phyloP scores from a whole-genome alignment of 495 filamentous ascomycete genomes.

The Daldinia bambusicola region DNA sequence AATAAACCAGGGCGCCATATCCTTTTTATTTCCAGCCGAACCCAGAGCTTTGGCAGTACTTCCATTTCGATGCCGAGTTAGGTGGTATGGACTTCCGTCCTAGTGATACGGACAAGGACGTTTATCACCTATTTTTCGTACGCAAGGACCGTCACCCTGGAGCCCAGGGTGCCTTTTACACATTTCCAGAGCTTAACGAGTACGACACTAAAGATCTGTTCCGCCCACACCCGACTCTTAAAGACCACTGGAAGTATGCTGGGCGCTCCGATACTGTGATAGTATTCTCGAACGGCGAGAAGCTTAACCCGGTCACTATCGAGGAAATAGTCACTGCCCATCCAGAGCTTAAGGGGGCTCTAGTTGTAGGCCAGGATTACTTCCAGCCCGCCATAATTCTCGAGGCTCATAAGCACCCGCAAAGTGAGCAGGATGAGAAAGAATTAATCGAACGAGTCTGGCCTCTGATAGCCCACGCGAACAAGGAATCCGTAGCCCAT shows the following conservation, averaged over 20 bases:
- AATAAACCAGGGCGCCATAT: slow-evolving; percentile 39
- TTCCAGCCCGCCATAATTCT: slow-evolving; percentile 65
- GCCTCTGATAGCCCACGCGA: slow-evolving; percentile 55
- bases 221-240: slow-evolving; percentile 58
- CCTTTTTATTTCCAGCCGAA: slow-evolving; percentile 50
- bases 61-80: slow-evolving; percentile 59
- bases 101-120: slow-evolving; percentile 52
- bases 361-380: slow-evolving; percentile 61
- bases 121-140: slow-evolving; percentile 63
- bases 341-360: slow-evolving; percentile 56
- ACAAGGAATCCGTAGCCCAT: slow-evolving; percentile 59
- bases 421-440: slow-evolving; percentile 42
- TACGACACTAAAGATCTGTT: slow-evolving; percentile 68
- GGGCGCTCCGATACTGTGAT: slow-evolving; percentile 70
- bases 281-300: slow-evolving; percentile 72
- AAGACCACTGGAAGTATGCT: slow-evolving; percentile 60
- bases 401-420: slow-evolving; percentile 53
- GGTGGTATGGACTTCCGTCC: slow-evolving; percentile 57
- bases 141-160: slow-evolving; percentile 49
- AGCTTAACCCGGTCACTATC: slow-evolving; percentile 66
- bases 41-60: slow-evolving; percentile 60
- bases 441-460: slow-evolving; percentile 53
- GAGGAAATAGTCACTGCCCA: slow-evolving; percentile 60
- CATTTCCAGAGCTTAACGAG: slow-evolving; percentile 62
- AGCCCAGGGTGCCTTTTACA: slow-evolving; percentile 61